These are phyloP conservation scores for Mediolabrus comicus DNA, from an alignment of 108 stramenopile species.

Conservation along the genomic window DNA sequence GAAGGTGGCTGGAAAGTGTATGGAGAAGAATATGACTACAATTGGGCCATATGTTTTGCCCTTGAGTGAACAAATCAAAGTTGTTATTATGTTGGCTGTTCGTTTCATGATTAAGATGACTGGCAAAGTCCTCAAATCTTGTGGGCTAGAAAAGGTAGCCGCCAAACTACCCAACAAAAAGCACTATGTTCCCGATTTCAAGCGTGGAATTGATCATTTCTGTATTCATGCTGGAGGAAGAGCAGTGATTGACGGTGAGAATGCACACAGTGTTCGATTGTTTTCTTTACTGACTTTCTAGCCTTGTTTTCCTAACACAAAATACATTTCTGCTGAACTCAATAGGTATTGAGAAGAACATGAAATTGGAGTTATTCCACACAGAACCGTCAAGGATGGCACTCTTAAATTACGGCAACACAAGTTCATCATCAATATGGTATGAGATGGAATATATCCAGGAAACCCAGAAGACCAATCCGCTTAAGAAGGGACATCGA, in stretches of 20 bases:
- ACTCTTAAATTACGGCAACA: slow-evolving; percentile 95
- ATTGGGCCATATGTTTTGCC: slow-evolving; percentile 94
- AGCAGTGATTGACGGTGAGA: slow-evolving; percentile 93
- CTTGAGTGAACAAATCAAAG: slow-evolving; percentile 89
- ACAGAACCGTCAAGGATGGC: slow-evolving; percentile 92
- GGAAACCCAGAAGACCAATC: slow-evolving; percentile 87
- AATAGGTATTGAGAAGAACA: slow-evolving; percentile 95
- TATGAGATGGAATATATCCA: slow-evolving; percentile 97
- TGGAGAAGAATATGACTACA: slow-evolving; percentile 97
- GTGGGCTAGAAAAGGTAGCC: slow-evolving; percentile 52
- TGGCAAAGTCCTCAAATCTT: slow-evolving; percentile 41
- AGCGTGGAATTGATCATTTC: slow-evolving; percentile 96
- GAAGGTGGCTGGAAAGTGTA: slow-evolving; percentile 94
- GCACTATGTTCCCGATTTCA: slow-evolving; percentile 97
- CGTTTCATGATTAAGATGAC: slow-evolving; percentile 56
- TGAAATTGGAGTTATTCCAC: slow-evolving; percentile 90
- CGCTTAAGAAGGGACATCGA: slow-evolving; percentile 86
- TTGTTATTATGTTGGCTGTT: slow-evolving; percentile 61
- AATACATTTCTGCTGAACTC: neutral
- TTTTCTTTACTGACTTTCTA: slow-evolving; percentile 2
- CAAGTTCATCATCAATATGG: slow-evolving; percentile 96
- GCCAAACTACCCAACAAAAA: slow-evolving; percentile 57
- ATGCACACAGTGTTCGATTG: neutral
- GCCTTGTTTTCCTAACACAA: neutral
- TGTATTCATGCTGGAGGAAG: slow-evolving; percentile 98